Percentiles rank a stretch among this genome's conserved stretches.
phyloP scores from a whole-genome alignment of 2,329 filamentous ascomycete genomes.

The Pseudopithomyces maydicus region DNA sequence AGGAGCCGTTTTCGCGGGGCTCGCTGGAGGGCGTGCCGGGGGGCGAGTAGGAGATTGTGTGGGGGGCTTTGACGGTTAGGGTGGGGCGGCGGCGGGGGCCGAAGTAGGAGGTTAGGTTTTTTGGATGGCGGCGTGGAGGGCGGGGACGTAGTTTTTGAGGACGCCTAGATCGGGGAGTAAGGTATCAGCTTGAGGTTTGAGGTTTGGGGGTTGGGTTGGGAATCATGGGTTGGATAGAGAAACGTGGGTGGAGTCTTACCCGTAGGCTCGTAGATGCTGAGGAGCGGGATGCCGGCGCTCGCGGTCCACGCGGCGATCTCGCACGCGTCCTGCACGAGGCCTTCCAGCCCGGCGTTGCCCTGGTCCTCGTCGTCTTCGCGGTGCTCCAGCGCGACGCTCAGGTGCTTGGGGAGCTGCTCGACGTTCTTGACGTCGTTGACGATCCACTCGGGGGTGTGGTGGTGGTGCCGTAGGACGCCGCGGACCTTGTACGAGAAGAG shows the following conservation, averaged over 20 bases:
- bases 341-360: slow-evolving; percentile 76
- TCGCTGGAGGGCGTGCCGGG: slow-evolving; percentile 49
- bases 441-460: slow-evolving; percentile 92
- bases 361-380: slow-evolving; percentile 66
- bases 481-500: slow-evolving; percentile 76
- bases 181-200: slow-evolving; percentile 12
- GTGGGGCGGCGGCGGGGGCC: slow-evolving; percentile 69
- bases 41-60: slow-evolving; percentile 64
- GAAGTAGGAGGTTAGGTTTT: slow-evolving; percentile 86
- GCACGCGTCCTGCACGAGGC: slow-evolving; percentile 85
- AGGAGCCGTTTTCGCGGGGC: slow-evolving; percentile 23
- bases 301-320: slow-evolving; percentile 94
- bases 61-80: slow-evolving; percentile 74
- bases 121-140: slow-evolving; percentile 78
- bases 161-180: slow-evolving; percentile 69
- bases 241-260: slow-evolving; percentile 66
- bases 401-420: slow-evolving; percentile 76
- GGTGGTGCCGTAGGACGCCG: slow-evolving; percentile 90
- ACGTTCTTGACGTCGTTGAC: slow-evolving; percentile 81
- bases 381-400: slow-evolving; percentile 83
- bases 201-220: too few species aligned
- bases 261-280: slow-evolving; percentile 91
- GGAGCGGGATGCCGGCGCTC: slow-evolving; percentile 81
- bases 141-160: slow-evolving; percentile 86
- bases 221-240: neutral